A percentile compares a stretch with the other conserved stretches of the same genome.
Conservation (phyloP, 352 stramenopile species). For the Phytophthora macrochlamydospora region DNA sequence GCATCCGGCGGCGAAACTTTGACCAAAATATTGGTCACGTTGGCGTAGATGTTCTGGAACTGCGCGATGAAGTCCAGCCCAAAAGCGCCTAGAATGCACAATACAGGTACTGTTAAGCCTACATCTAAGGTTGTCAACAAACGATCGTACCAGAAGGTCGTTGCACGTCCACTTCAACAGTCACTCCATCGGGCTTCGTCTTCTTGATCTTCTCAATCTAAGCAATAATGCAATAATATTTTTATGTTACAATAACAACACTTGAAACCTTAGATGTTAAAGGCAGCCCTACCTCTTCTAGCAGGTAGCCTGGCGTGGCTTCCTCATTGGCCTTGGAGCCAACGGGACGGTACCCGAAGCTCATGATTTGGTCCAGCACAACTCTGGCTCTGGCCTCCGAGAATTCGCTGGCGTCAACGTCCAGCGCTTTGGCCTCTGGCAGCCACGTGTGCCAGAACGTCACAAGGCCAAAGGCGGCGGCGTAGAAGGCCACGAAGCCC, state of each 20-base stretch:
- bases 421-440: constrained; percentile 40
- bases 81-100: constrained; percentile 51
- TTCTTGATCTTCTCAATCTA: constrained; percentile 64
- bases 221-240: constrained; percentile 1
- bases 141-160: constrained; percentile 41
- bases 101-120: neutral
- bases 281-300: constrained; percentile 38
- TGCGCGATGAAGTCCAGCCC: constrained; percentile 77
- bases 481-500: constrained; percentile 55
- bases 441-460: constrained; percentile 61
- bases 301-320: constrained; percentile 59
- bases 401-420: constrained; percentile 47
- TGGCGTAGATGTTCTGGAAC: constrained; percentile 88
- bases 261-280: too few species aligned
- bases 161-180: constrained; percentile 68
- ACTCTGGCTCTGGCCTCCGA: constrained; percentile 62
- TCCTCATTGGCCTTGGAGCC: constrained; percentile 71
- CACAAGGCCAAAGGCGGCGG: constrained; percentile 36
- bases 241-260: constrained; percentile 1
- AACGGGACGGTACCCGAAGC: constrained; percentile 72
- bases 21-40: constrained; percentile 84
- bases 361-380: constrained; percentile 71
- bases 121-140: neutral
- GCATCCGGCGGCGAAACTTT: constrained; percentile 44
- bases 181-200: constrained; percentile 36